phyloP scores from a whole-genome alignment of 768 basidiomycete genomes.

The Gymnopilus junonius region DNA sequence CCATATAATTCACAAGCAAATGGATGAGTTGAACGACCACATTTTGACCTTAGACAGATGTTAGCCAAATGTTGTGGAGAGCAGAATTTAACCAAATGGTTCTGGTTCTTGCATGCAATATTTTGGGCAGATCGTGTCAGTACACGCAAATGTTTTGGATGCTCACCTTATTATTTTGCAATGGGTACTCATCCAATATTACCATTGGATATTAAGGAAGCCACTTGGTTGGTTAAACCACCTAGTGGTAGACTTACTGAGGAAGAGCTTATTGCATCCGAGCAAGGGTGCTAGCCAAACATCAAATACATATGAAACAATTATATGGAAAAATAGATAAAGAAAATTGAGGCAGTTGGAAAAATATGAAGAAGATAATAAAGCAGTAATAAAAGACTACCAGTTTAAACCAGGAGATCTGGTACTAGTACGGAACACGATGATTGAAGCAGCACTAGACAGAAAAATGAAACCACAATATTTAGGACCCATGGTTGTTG shows the following conservation, averaged over 20 bases:
- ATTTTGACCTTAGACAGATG: constrained; percentile 34
- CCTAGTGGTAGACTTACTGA: constrained; percentile 20
- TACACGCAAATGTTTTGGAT: constrained; percentile 26
- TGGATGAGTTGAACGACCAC: constrained; percentile 21
- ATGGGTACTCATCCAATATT: constrained; percentile 34
- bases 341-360: background rate
- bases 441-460: constrained; percentile 4
- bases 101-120: background rate
- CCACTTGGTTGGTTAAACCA: constrained; percentile 29
- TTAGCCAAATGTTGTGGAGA: constrained; percentile 36
- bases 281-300: constrained; percentile 14
- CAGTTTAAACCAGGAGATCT: constrained; percentile 35
- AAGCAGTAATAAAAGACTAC: constrained; percentile 25
- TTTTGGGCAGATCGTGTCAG: constrained; percentile 38
- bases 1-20: constrained; percentile 28
- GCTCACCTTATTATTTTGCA: constrained; percentile 33
- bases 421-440: constrained; percentile 37
- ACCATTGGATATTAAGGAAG: constrained; percentile 35
- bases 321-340: constrained; percentile 18
- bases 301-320: constrained; percentile 5
- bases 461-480: constrained; percentile 1
- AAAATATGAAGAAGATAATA: constrained; percentile 22
- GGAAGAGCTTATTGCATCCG: constrained; percentile 15
- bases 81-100: constrained; percentile 34
- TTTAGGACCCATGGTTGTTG: background rate